Evolutionary conservation across 352 stramenopile species (phyloP).

Genomic region (Pythium biforme): DNA sequence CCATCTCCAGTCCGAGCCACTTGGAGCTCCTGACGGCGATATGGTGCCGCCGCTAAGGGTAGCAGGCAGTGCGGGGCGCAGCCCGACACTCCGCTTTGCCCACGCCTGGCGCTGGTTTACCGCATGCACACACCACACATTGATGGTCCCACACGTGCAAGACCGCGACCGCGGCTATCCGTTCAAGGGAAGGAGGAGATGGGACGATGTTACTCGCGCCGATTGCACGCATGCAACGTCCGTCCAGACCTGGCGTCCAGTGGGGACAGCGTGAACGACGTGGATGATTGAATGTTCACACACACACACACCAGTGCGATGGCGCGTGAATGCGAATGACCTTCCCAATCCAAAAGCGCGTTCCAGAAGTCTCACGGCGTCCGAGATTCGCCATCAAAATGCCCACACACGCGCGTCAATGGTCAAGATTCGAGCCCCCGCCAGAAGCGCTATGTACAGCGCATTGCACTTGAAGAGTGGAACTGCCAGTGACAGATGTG

Average conservation of each 20-base stretch:
- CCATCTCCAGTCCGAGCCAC: no score
- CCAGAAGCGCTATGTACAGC: neutral
- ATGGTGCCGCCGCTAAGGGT: no score
- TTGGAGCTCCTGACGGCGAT: no score
- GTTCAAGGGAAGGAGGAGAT: neutral
- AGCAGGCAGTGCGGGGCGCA: no score
- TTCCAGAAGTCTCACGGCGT: neutral
- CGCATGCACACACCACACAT: neutral
- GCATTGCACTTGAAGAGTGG: neutral
- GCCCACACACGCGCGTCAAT: neutral
- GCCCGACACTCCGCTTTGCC: no score
- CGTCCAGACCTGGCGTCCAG: neutral
- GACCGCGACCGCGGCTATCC: neutral
- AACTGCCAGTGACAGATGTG: conserved; percentile 8
- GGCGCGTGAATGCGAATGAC: neutral
- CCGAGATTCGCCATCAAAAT: conserved; percentile 1
- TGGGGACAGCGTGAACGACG: neutral
- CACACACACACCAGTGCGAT: neutral
- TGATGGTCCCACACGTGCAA: neutral
- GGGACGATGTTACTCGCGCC: neutral
- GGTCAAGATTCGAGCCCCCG: neutral
- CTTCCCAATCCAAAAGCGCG: conserved; percentile 6
- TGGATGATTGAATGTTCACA: neutral
- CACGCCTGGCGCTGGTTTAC: no score
- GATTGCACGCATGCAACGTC: conserved; percentile 2